Conservation (phyloP, 2,329 filamentous ascomycete genomes). For the Verticillium zaregamsianum region DNA sequence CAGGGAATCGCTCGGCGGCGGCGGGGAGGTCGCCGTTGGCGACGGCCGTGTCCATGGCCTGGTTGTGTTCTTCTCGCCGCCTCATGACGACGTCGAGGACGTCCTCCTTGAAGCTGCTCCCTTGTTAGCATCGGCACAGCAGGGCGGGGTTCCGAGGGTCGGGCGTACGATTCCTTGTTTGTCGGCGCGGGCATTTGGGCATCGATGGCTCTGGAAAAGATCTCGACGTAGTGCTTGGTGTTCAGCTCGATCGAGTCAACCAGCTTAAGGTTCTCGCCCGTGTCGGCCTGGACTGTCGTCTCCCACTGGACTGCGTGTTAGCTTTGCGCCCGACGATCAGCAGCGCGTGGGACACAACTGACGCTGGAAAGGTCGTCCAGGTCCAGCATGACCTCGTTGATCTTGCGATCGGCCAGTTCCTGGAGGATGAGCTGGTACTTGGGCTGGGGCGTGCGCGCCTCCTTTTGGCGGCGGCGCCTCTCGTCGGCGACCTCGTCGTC, state of each 20-base stretch:
- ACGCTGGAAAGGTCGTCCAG: constrained; percentile 80
- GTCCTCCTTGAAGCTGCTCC: constrained; percentile 83
- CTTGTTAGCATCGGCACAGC: not conserved
- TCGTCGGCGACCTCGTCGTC: constrained; percentile 54
- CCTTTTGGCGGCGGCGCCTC: constrained; percentile 37
- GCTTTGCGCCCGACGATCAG: constrained; percentile 54
- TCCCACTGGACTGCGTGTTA: constrained; percentile 59
- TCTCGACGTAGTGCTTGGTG: constrained; percentile 91
- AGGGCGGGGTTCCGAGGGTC: not conserved
- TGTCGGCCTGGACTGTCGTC: constrained; percentile 59
- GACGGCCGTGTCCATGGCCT: constrained; percentile 64
- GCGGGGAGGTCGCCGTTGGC: constrained; percentile 52
- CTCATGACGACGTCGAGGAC: constrained; percentile 96
- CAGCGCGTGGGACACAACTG: constrained; percentile 53
- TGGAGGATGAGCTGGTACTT: constrained; percentile 91
- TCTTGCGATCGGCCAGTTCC: constrained; percentile 75
- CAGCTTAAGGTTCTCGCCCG: constrained; percentile 48
- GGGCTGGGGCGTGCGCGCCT: constrained; percentile 56
- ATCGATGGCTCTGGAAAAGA: constrained; percentile 85
- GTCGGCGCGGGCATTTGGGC: constrained; percentile 76
- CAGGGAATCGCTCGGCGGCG: constrained; percentile 77
- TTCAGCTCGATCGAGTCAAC: constrained; percentile 85
- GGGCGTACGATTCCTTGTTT: constrained; percentile 66
- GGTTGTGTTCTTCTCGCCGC: constrained; percentile 81
- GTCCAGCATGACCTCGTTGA: constrained; percentile 77